These are phyloP conservation scores for Clitocybe nebularis DNA, from an alignment of 1,284 basidiomycete species.

Conservation along the genomic window DNA sequence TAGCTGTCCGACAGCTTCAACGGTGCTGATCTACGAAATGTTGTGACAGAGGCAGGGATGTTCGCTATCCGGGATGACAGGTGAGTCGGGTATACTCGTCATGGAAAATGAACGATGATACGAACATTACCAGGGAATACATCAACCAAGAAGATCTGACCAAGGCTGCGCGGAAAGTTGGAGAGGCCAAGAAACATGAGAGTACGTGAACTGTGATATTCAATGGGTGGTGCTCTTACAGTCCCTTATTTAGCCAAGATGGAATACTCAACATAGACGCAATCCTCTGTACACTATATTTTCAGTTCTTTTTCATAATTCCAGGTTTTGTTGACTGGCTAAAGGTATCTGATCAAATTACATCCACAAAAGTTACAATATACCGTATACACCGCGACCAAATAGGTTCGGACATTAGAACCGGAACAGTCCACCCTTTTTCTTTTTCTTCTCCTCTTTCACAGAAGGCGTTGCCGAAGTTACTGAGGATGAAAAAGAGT, in stretches of 20 bases:
- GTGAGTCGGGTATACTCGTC: conserved; percentile 32
- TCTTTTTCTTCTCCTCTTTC: conserved; percentile 74
- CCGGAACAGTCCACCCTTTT: conserved; percentile 70
- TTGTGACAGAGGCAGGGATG: conserved; percentile 98
- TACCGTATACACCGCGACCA: conserved; percentile 6
- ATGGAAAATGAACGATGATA: neutral
- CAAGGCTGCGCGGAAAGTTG: conserved; percentile 96
- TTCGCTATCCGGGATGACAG: conserved; percentile 97
- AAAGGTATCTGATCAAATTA: conserved; percentile 9
- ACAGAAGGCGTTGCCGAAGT: conserved; percentile 40
- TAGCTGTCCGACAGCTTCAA: conserved; percentile 91
- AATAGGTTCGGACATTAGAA: conserved; percentile 35
- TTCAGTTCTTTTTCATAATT: neutral
- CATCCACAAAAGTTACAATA: conserved; percentile 10
- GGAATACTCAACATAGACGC: conserved; percentile 41
- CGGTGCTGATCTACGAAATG: conserved; percentile 94
- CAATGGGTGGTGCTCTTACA: conserved; percentile 11
- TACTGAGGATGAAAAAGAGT: conserved; percentile 47
- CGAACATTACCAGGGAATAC: conserved; percentile 61
- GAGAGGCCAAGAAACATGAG: conserved; percentile 95
- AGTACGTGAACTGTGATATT: conserved; percentile 44
- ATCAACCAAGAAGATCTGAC: conserved; percentile 93
- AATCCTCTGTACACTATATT: conserved; percentile 10
- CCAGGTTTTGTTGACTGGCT: neutral
- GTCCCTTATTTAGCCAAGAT: conserved; percentile 47